These are phyloP conservation scores for Yamadazyma atmosphaerica DNA, from an alignment of 1,139 yeast species.

Conservation along the genomic window DNA sequence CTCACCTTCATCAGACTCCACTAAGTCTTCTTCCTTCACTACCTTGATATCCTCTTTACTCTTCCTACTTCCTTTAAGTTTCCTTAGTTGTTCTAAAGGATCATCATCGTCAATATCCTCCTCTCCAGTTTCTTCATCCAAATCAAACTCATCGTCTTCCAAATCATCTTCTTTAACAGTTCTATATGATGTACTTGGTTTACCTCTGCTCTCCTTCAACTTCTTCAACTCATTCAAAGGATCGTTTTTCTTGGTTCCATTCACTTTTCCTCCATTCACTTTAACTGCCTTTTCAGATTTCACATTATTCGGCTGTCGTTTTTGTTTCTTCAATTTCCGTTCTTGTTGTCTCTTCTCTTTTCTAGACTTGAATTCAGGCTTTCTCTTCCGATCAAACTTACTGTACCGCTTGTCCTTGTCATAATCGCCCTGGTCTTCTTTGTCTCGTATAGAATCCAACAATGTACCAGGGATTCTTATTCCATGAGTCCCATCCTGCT, in stretches of 20 bases:
- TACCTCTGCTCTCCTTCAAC: slow-evolving; percentile 14
- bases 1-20: too few species aligned
- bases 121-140: slow-evolving; percentile 15
- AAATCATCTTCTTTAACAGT: slow-evolving; percentile 31
- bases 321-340: slow-evolving; percentile 51
- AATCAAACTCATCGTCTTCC: slow-evolving; percentile 7
- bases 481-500: slow-evolving; percentile 30
- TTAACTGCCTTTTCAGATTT: too few species aligned
- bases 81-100: too few species aligned
- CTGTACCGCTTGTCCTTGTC: slow-evolving; percentile 32
- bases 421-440: slow-evolving; percentile 45
- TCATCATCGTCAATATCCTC: slow-evolving; percentile 5
- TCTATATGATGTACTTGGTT: too few species aligned
- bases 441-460: slow-evolving; percentile 59
- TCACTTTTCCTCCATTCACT: too few species aligned
- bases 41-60: too few species aligned
- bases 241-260: slow-evolving; percentile 12
- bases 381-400: slow-evolving; percentile 23
- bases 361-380: slow-evolving; percentile 35
- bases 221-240: slow-evolving; percentile 24
- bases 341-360: slow-evolving; percentile 62
- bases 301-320: too few species aligned
- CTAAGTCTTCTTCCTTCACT: too few species aligned
- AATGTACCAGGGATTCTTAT: slow-evolving; percentile 68
- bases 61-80: too few species aligned